phyloP scores from a whole-genome alignment of 2,329 filamentous ascomycete species.

The Dactylellina drechsleri region DNA sequence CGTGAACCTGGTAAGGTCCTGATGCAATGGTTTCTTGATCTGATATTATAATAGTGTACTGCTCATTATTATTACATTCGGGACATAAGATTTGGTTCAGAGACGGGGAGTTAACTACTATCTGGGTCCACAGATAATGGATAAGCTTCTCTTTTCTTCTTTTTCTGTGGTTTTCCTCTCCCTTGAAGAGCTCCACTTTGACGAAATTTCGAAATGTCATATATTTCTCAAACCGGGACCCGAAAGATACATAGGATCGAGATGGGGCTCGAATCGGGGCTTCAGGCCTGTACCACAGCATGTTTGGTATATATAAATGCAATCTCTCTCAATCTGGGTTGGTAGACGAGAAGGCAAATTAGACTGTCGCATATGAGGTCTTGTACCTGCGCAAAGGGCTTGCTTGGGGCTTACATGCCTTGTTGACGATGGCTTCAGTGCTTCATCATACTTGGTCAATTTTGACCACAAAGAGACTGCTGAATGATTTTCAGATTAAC shows the following conservation, averaged over 20 bases:
- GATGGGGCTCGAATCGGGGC: slow-evolving; percentile 21
- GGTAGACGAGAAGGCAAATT: neutral
- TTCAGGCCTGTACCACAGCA: slow-evolving; percentile 37
- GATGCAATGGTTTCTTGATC: slow-evolving; percentile 50
- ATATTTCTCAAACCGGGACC: slow-evolving; percentile 18
- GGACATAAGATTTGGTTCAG: slow-evolving; percentile 18
- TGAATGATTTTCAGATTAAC: slow-evolving; percentile 41
- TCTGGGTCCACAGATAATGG: slow-evolving; percentile 11
- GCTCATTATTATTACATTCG: slow-evolving; percentile 39
- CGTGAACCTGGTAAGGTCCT: slow-evolving; percentile 52
- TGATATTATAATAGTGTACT: slow-evolving; percentile 43
- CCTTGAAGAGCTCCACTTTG: slow-evolving; percentile 37
- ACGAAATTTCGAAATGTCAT: slow-evolving; percentile 7
- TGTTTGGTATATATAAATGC: slow-evolving; percentile 52
- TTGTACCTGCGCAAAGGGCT: slow-evolving; percentile 46
- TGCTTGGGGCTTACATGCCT: slow-evolving; percentile 5
- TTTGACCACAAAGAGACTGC: slow-evolving; percentile 2
- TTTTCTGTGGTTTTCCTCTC: slow-evolving; percentile 2
- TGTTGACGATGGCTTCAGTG: slow-evolving; percentile 22
- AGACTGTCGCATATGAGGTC: slow-evolving; percentile 34
- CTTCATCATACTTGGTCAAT: neutral
- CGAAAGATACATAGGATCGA: slow-evolving; percentile 11
- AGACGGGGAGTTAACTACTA: neutral
- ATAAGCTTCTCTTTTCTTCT: neutral
- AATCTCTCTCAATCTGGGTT: slow-evolving; percentile 32